Percentiles rank a stretch among this genome's conserved stretches.
These are phyloP conservation scores for Dalbergia oliveri DNA, from an alignment of 306 rosid species.

Conservation along the genomic window DNA sequence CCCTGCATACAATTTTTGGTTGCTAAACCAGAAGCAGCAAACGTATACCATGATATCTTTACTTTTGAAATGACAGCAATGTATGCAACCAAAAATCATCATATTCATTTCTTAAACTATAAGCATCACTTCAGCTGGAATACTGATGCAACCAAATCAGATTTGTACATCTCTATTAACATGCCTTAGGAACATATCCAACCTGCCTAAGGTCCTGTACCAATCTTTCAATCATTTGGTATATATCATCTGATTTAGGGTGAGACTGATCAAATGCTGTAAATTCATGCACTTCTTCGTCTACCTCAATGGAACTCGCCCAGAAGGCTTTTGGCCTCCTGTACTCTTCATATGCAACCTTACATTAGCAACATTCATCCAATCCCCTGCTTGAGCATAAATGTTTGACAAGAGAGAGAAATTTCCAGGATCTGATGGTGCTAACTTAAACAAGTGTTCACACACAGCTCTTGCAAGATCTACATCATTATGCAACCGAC, in stretches of 20 bases:
- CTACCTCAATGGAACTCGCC: slow-evolving; percentile 80
- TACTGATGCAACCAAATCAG: slow-evolving; percentile 21
- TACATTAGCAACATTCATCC: slow-evolving; percentile 69
- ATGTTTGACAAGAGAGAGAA: slow-evolving; percentile 82
- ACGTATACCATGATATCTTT: slow-evolving; percentile 17
- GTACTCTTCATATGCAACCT: slow-evolving; percentile 70
- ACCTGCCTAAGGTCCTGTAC: slow-evolving; percentile 63
- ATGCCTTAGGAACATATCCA: slow-evolving; percentile 51
- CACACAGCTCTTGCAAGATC: slow-evolving; percentile 71
- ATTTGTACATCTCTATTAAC: slow-evolving; percentile 38
- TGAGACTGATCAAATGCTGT: slow-evolving; percentile 77
- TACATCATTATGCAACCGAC: slow-evolving; percentile 76
- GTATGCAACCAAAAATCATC: slow-evolving; percentile 10
- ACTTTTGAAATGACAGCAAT: slow-evolving; percentile 33
- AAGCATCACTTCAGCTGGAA: slow-evolving; percentile 29
- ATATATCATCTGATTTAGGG: slow-evolving; percentile 74
- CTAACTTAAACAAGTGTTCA: slow-evolving; percentile 62
- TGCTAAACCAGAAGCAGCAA: slow-evolving; percentile 13
- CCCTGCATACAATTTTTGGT: slow-evolving; percentile 27
- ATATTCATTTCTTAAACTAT: slow-evolving; percentile 7
- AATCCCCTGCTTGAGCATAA: slow-evolving; percentile 83
- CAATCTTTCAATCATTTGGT: slow-evolving; percentile 74
- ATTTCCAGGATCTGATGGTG: slow-evolving; percentile 72
- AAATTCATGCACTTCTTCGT: slow-evolving; percentile 78
- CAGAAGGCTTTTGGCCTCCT: slow-evolving; percentile 77